Conservation (phyloP, 805 yeast species). For the Candida xiaguanensis region DNA sequence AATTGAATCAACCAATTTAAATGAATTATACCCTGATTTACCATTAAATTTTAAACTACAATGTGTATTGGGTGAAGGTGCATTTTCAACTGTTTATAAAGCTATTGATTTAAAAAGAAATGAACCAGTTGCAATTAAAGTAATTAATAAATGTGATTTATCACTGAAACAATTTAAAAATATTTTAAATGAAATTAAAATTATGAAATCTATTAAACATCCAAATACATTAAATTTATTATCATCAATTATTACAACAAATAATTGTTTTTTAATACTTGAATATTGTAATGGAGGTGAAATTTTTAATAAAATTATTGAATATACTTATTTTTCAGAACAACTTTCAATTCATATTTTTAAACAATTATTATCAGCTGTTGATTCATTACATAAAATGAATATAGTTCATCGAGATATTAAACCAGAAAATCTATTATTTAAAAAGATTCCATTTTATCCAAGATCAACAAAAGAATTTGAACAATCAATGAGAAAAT, state of each 20-base stretch:
- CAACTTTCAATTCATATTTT: constrained; percentile 70
- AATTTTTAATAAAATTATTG: constrained; percentile 74
- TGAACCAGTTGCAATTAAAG: constrained; percentile 65
- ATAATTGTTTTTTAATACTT: constrained; percentile 58
- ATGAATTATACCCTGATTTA: constrained; percentile 20
- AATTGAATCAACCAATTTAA: not conserved
- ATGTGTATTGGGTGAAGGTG: constrained; percentile 70
- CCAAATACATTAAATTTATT: constrained; percentile 59
- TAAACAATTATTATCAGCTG: constrained; percentile 65
- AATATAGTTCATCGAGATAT: constrained; percentile 78
- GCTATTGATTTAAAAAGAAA: constrained; percentile 44
- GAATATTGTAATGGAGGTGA: constrained; percentile 79
- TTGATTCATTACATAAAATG: constrained; percentile 63
- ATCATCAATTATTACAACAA: constrained; percentile 48
- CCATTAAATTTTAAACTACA: constrained; percentile 29
- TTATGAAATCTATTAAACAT: constrained; percentile 58
- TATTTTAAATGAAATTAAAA: constrained; percentile 67
- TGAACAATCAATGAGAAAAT: constrained; percentile 32
- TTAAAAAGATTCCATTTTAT: constrained; percentile 48
- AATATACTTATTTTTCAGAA: constrained; percentile 72
- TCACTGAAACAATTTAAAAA: constrained; percentile 49
- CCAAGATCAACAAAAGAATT: constrained; percentile 35
- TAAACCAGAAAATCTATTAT: constrained; percentile 75
- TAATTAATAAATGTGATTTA: constrained; percentile 61
- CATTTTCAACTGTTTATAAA: constrained; percentile 80